Evolutionary conservation across 305 asterid species (phyloP), one percentile per base, ranked within the genome.

Genomic region (Solanum chacoense): DNA sequence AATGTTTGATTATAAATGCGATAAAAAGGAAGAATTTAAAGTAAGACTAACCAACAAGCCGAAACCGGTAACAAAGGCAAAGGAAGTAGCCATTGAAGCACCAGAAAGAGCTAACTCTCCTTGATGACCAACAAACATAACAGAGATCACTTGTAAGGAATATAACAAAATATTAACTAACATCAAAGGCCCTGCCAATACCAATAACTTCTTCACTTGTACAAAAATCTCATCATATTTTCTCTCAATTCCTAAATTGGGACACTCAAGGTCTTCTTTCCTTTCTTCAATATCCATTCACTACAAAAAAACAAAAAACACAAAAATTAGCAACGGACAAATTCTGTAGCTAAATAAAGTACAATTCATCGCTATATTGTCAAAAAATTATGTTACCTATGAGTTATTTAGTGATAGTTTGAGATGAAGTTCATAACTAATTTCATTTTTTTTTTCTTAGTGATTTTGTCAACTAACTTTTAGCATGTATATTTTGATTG

Each of bases 1-100:
- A 32, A 32, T 32, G 34, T 32, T 32, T 32, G 34, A 32, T 6
- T 32, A 32, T 32, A 32, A 32, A 32, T 32, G 34, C 6, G 34
- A 37, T 36, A 6, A 38, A 37, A 37, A 13, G 0, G 4, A 73
- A 3, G 11, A 36, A 79, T 24, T 79, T 38, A 26, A 40, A 79
- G 85, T 35, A 74, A n/a, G 76, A 75, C 87, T 88, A 29, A 93
- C 96, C 93, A 94, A 88, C 40, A 94, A 88, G 71, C 93, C 93
- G 88, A 91, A 93, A 14, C 96, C 95, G 7, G 96, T 92, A 18
- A 94, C 96, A 72, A 94, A 92, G 40, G 94, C 96, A 75, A 93
- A 94, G 29, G 96, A 94, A 84, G 95, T 92, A 90, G 96, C 96
- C 95, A 94, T 94, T 32, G 96, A 94, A 11, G 96, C 96, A 28